Percentiles rank a stretch among this genome's conserved stretches.
Evolutionary conservation across 768 basidiomycete genomes (phyloP).

Genomic region (Porpolomopsis calyptriformis): DNA sequence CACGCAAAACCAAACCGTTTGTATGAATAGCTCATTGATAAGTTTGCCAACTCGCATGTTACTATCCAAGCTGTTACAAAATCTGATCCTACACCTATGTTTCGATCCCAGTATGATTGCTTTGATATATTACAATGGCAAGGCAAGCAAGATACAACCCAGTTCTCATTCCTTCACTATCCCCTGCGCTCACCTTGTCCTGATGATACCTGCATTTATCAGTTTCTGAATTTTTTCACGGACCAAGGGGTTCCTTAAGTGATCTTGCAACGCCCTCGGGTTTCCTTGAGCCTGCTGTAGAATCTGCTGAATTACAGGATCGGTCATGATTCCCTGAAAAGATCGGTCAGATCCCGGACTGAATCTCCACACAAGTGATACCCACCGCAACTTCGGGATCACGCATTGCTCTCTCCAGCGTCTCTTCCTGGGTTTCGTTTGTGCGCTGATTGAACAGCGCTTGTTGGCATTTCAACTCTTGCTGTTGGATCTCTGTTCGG

Average conservation of each 20-base stretch:
- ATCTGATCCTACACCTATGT: too few relatives aligned
- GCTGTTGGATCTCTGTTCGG: constrained; percentile 68
- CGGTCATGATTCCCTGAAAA: constrained; percentile 67
- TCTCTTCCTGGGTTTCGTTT: constrained; percentile 86
- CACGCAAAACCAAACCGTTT: too few relatives aligned
- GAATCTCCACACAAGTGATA: constrained; percentile 14
- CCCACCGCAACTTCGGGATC: constrained; percentile 91
- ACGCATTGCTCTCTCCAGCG: constrained; percentile 86
- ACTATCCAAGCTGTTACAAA: too few relatives aligned
- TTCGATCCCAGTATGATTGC: too few relatives aligned
- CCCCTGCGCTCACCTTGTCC: constrained; percentile 47
- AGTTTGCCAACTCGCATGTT: too few relatives aligned
- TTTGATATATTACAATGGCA: too few relatives aligned
- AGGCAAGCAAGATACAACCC: too few relatives aligned
- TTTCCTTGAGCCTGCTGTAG: constrained; percentile 88
- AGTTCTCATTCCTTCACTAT: neutral
- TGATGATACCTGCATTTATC: constrained; percentile 87
- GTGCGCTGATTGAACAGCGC: constrained; percentile 71
- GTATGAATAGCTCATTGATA: too few relatives aligned
- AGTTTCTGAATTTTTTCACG: constrained; percentile 80
- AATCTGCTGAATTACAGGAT: constrained; percentile 91
- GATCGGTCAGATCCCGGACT: too few relatives aligned
- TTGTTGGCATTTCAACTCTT: constrained; percentile 71
- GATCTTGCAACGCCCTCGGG: constrained; percentile 83
- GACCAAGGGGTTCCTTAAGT: constrained; percentile 88